Evolutionary conservation across 176 grass and related monocot species (phyloP).

Genomic region (Typha latifolia): DNA sequence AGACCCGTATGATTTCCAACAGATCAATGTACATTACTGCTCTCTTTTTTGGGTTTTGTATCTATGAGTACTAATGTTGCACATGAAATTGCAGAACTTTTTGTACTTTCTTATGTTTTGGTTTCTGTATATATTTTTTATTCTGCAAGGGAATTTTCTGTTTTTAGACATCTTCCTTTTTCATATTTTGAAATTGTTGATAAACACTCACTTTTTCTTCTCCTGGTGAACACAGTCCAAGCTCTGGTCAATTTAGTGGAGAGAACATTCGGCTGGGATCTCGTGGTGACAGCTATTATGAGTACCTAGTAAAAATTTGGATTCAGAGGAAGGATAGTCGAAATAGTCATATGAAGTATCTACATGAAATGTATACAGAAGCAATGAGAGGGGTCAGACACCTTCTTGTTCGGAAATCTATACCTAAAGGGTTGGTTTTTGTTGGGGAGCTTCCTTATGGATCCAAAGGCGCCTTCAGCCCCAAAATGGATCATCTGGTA

Average conservation of each 20-base stretch:
- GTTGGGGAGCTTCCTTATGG: slow-evolving; percentile 90
- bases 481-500: slow-evolving; percentile 99
- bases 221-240: slow-evolving; percentile 52
- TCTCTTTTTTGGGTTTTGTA: no score
- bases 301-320: slow-evolving; percentile 95
- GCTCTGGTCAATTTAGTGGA: slow-evolving; percentile 80
- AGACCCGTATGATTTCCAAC: no score
- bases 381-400: slow-evolving; percentile 90
- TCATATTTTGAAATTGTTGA: neutral
- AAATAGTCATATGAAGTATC: slow-evolving; percentile 56
- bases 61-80: no score
- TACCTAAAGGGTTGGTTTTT: slow-evolving; percentile 85
- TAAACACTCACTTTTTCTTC: slow-evolving; percentile 16
- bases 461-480: slow-evolving; percentile 58
- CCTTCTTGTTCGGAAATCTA: slow-evolving; percentile 84
- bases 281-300: slow-evolving; percentile 98
- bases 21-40: no score
- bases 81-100: no score
- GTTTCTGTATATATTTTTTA: no score
- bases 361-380: slow-evolving; percentile 84
- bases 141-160: neutral
- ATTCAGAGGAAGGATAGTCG: slow-evolving; percentile 65
- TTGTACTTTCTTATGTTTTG: no score
- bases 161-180: slow-evolving; percentile 3
- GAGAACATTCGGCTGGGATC: slow-evolving; percentile 95